Evolutionary conservation across 1,284 basidiomycete genomes (phyloP), one percentile per base, ranked within the genome.

Genomic region (Pseudozyma flocculosa): DNA sequence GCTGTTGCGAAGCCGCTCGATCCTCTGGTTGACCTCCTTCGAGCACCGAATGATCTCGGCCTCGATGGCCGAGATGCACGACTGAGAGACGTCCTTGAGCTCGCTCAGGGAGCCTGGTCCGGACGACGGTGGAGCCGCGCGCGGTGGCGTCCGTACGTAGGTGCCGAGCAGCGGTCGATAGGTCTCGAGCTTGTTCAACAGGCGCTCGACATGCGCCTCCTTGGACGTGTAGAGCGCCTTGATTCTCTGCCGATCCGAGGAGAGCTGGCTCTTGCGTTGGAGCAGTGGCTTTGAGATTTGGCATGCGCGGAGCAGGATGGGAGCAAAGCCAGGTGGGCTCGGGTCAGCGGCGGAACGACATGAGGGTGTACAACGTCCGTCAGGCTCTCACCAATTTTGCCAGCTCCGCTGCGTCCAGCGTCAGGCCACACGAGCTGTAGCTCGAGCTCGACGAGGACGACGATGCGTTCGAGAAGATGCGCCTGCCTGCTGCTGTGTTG

Each of bases 41-140:
- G 68, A 66, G 38, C 61, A 66, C 22, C 65, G 58, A 22, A 67
- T 55, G 50, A 69, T 62, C 22, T 72, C 61, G 18, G 59, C 55
- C 46, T 72, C 70, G 39, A 67, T 59, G 10, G 51, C 43, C 10
- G 52, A 50, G 17, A 67, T 59, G 3, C 51, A 38, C 8, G 54
- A 42, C 21, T 61, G 56, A 2, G 67, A 64, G 14, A 70, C 70
- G 40, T 69, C 63, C 13, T 52, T 52, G 34, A 62, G 42, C n/a
- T 19, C n/a, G 32, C 32, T 11, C 7, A 17, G 18, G 10, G 29
- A 19, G 14, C 41, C 4, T 4, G 15, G 18, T 1, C 43, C 53
- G 14, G 50, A 43, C 13, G 48, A 19, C 36, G n/a, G n/a, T n/a
- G n/a, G n/a, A n/a, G n/a, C n/a, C n/a, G 23, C 36, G 36, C 48